Evolutionary conservation across 2,329 filamentous ascomycete genomes (phyloP).

Genomic region (Akanthomyces dipterigenus): DNA sequence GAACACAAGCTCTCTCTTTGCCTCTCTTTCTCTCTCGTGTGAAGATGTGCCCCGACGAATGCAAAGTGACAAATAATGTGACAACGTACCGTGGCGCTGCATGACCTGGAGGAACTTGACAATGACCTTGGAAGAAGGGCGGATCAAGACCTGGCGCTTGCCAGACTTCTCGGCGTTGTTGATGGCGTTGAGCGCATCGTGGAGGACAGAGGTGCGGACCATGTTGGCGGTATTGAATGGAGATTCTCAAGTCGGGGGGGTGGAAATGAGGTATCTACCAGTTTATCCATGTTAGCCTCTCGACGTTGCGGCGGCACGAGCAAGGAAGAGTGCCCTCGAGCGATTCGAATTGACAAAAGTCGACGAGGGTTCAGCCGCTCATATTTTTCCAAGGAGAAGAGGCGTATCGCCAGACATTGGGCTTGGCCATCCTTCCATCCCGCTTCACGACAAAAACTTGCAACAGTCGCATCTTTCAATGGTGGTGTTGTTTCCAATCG

Average conservation of each 20-base stretch:
- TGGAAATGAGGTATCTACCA: conserved; percentile 60
- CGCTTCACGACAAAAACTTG: neutral
- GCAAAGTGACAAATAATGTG: neutral
- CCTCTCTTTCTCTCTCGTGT: neutral
- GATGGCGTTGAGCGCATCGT: conserved; percentile 98
- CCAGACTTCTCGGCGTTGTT: conserved; percentile 99
- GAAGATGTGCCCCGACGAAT: neutral
- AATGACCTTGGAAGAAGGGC: conserved; percentile 98
- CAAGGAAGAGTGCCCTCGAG: conserved; percentile 62
- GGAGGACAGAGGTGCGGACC: conserved; percentile 98
- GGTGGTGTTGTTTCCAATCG: neutral
- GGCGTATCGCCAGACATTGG: conserved; percentile 47
- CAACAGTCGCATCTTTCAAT: conserved; percentile 7
- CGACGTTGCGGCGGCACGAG: conserved; percentile 45
- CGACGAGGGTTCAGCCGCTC: conserved; percentile 66
- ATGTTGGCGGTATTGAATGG: conserved; percentile 68
- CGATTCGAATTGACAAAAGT: conserved; percentile 23
- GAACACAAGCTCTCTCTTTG: neutral
- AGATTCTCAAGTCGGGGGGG: conserved; percentile 72
- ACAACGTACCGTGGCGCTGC: conserved; percentile 94
- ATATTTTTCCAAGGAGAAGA: conserved; percentile 50
- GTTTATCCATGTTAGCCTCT: conserved; percentile 51
- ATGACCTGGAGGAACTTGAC: conserved; percentile 98
- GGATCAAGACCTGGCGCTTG: conserved; percentile 98
- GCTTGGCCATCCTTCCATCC: neutral